Evolutionary conservation across 164 flowering plant genomes (phyloP), one percentile per base, ranked within the genome.

Genomic region (Vitis rupestris): DNA sequence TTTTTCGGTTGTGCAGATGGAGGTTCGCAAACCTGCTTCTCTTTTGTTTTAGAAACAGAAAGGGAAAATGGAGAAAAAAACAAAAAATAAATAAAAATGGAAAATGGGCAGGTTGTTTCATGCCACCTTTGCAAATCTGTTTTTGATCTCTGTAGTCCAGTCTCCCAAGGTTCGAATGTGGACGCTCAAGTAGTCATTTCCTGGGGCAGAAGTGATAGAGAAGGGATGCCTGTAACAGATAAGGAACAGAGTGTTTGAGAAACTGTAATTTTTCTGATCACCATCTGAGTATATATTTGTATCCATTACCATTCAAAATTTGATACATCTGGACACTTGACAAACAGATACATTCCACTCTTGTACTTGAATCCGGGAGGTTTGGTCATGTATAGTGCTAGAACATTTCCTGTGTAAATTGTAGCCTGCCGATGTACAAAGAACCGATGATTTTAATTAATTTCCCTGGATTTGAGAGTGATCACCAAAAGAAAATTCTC

Each of bases 151-250:
- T 5, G 79, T 79, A 11, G 99, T 95, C 99, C 99, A 95, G 65
- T 93, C 98, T 70, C 98, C 99, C 31, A 88, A 58, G 23, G 96
- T 81, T 64, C 97, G 75, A 31, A 92, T 91, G 57, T 94, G 99
- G 54, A 90, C 87, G 51, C 99, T 94, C 75, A 94, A 74, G 80
- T 87, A 88, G 72, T 82, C 85, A 74, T 94, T 97, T 59, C 84
- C 94, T 10, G 97, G 99, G n/a, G 99, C 97, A 51, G 99, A 94
- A 71, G 99, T 92, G 73, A 92, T 90, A 13, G 97, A 89, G 78
- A 94, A 94, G 13, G 97, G 99, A 81, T 95, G 99, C 99, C 98
- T 94, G 80, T 59, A 65, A 61, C 44, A 61, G 37, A 29, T 61
- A 14, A 56, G 16, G 58, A 44, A 2, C 12, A 15, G 47, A 19